Conservation (phyloP, 78 protist species). For the Pigoraptor vietnamica region DNA sequence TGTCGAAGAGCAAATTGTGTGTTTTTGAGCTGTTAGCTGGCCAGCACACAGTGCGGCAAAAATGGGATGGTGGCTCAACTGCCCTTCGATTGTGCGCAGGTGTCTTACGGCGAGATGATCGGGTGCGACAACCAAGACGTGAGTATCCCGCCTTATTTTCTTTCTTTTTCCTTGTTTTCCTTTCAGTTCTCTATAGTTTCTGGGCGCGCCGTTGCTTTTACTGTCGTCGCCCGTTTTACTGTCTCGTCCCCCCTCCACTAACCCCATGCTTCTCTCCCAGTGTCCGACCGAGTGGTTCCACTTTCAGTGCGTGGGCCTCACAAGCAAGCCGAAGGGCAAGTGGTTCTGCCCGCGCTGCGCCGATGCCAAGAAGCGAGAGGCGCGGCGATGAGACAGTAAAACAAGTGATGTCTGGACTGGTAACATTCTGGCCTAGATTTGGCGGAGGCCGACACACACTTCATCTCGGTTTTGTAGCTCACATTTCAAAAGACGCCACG, state of each 20-base stretch:
- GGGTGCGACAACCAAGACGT: constrained; percentile 70
- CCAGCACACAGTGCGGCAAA: not conserved
- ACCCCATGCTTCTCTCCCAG: not conserved
- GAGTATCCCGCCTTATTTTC: not conserved
- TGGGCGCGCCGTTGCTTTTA: not conserved
- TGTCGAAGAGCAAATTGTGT: not conserved
- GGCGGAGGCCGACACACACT: too few species aligned
- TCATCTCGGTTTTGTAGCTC: too few species aligned
- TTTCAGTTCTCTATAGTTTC: not conserved
- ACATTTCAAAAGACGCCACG: too few species aligned
- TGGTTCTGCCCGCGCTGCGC: constrained; percentile 61
- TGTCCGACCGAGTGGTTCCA: constrained; percentile 83
- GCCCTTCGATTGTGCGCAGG: constrained; percentile 7
- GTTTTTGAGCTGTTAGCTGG: not conserved
- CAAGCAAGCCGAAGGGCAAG: constrained; percentile 61
- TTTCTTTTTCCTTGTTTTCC: not conserved
- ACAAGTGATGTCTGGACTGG: too few species aligned
- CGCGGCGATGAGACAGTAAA: too few species aligned
- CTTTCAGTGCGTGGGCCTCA: constrained; percentile 70
- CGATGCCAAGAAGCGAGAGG: too few species aligned
- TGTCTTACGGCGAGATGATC: constrained; percentile 84
- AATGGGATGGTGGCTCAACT: not conserved
- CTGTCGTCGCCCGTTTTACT: too few species aligned
- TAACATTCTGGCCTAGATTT: too few species aligned
- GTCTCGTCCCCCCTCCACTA: too few species aligned